Percentiles rank a stretch among this genome's conserved stretches.
These are phyloP conservation scores for Candida chauliodis DNA, from an alignment of 805 yeast species.

Conservation along the genomic window DNA sequence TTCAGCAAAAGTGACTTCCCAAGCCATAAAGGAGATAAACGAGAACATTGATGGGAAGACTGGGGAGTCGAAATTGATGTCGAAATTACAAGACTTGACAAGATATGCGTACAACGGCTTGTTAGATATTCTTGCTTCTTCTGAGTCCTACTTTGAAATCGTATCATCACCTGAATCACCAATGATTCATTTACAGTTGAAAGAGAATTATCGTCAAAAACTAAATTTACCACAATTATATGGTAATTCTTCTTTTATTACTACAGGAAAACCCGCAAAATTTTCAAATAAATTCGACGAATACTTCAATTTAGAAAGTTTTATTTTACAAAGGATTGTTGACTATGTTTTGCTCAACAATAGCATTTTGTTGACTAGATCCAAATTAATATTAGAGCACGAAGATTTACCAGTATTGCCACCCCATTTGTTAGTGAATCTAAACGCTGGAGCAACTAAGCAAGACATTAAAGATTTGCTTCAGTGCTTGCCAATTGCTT, in stretches of 20 bases:
- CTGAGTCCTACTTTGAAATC: conserved; percentile 42
- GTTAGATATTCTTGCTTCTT: conserved; percentile 21
- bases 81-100: conserved; percentile 40
- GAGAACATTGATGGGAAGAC: conserved; percentile 24
- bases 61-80: conserved; percentile 34
- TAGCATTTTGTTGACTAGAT: conserved; percentile 60
- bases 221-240: conserved; percentile 48
- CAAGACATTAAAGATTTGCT: conserved; percentile 25
- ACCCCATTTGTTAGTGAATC: conserved; percentile 34
- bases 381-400: conserved; percentile 61
- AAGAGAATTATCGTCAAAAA: conserved; percentile 39
- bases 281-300: conserved; percentile 40
- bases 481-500: conserved; percentile 19
- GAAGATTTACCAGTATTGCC: conserved; percentile 59
- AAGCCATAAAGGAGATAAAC: conserved; percentile 47
- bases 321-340: conserved; percentile 63
- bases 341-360: conserved; percentile 50
- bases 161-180: conserved; percentile 63
- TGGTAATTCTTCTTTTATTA: conserved; percentile 44
- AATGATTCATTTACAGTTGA: conserved; percentile 61
- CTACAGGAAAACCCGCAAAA: conserved; percentile 44
- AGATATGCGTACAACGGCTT: conserved; percentile 38
- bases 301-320: conserved; percentile 50
- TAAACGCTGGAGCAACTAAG: conserved; percentile 25
- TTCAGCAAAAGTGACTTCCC: conserved; percentile 64